Evolutionary conservation across 1,284 basidiomycete genomes (phyloP).

Genomic region (Ganoderma multipileum): DNA sequence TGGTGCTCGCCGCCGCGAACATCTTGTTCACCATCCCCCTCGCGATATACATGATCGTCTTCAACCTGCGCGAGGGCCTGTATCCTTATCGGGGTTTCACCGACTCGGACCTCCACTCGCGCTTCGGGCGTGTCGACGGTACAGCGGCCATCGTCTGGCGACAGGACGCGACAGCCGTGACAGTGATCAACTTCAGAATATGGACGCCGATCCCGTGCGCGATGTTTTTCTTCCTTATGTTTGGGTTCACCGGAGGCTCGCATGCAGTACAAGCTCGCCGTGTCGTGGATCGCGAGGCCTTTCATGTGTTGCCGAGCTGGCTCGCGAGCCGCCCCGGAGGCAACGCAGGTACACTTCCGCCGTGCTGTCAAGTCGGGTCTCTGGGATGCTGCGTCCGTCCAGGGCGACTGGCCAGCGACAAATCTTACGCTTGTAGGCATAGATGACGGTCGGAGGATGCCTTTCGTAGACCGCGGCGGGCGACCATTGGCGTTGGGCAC

Average conservation of each 20-base stretch:
- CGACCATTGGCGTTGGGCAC: background rate
- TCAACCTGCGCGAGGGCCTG: slow-evolving; percentile 25
- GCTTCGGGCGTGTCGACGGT: slow-evolving; percentile 41
- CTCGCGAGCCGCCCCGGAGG: background rate
- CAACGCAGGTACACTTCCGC: background rate
- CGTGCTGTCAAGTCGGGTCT: background rate
- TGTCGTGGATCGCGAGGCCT: background rate
- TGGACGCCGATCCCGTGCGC: slow-evolving; percentile 2
- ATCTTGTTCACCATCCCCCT: slow-evolving; percentile 46
- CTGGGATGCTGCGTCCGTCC: background rate
- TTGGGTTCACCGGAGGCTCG: slow-evolving; percentile 30
- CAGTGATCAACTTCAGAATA: background rate
- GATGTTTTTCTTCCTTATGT: background rate
- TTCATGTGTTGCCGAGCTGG: too few relatives aligned
- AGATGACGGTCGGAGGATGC: background rate
- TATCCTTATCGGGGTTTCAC: slow-evolving; percentile 46
- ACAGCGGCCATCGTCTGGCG: slow-evolving; percentile 36
- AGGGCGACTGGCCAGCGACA: background rate
- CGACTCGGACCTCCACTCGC: slow-evolving; percentile 42
- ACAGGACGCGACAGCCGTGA: background rate
- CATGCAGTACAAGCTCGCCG: background rate
- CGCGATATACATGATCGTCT: slow-evolving; percentile 37
- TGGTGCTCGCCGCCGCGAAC: slow-evolving; percentile 52
- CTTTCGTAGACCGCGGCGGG: background rate
- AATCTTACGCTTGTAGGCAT: background rate